Percentiles rank a stretch among this genome's conserved stretches.
These are phyloP conservation scores for Didymella pinodella DNA, from an alignment of 2,329 filamentous ascomycete species.

Conservation along the genomic window DNA sequence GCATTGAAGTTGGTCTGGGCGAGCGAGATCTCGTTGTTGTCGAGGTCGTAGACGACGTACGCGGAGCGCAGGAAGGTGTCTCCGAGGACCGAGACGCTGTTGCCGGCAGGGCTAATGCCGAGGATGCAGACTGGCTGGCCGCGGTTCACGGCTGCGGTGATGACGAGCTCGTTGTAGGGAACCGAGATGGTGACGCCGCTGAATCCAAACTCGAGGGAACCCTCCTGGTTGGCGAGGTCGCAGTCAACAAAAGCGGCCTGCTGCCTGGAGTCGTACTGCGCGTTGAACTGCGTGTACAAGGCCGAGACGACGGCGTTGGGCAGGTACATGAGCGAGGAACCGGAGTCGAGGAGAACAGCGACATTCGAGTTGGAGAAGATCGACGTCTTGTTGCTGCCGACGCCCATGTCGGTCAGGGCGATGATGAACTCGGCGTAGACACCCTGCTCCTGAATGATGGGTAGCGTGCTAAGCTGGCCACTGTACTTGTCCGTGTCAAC, in stretches of 20 bases:
- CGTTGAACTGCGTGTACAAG: constrained; percentile 54
- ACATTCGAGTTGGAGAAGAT: constrained; percentile 54
- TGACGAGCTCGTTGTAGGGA: constrained; percentile 63
- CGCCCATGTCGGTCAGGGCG: constrained; percentile 58
- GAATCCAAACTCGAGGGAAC: constrained; percentile 66
- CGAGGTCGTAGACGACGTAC: constrained; percentile 69
- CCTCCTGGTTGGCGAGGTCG: constrained; percentile 56
- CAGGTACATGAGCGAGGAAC: constrained; percentile 75
- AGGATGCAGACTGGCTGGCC: constrained; percentile 57
- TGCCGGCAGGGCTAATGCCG: constrained; percentile 59
- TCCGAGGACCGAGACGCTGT: constrained; percentile 61
- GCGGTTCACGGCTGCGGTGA: constrained; percentile 56
- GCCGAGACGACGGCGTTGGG: constrained; percentile 65
- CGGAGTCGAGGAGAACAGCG: constrained; percentile 76
- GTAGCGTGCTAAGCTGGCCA: constrained; percentile 68
- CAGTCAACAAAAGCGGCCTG: constrained; percentile 63
- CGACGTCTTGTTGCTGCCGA: constrained; percentile 53
- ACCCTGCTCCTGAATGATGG: constrained; percentile 60
- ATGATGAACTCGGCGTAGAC: constrained; percentile 64
- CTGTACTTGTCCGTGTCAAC: constrained; percentile 77
- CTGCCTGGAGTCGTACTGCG: constrained; percentile 52
- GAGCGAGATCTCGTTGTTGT: constrained; percentile 67
- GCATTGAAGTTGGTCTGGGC: constrained; percentile 69
- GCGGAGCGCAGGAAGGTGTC: constrained; percentile 70
- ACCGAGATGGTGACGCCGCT: constrained; percentile 63